phyloP scores from a whole-genome alignment of 2,329 filamentous ascomycete genomes.

The Alternaria sp. region DNA sequence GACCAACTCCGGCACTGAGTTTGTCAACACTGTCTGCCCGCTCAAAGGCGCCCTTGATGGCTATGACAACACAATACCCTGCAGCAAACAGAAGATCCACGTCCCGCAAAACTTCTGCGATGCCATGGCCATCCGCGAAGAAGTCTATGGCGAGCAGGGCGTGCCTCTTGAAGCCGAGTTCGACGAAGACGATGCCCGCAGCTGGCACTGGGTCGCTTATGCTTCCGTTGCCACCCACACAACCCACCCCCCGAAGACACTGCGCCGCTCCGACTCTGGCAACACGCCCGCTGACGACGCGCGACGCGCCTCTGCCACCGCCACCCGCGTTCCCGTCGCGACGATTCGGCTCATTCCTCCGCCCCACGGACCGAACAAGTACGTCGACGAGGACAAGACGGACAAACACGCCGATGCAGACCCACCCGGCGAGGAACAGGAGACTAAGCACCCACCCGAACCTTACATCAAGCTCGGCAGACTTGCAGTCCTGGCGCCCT shows the following conservation, averaged over 20 bases:
- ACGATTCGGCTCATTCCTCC: slow-evolving; percentile 84
- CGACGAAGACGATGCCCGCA: slow-evolving; percentile 80
- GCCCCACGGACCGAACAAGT: slow-evolving; percentile 74
- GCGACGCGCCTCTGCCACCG: slow-evolving; percentile 49
- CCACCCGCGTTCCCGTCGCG: slow-evolving; percentile 68
- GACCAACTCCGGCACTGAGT: slow-evolving; percentile 48
- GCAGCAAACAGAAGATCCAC: slow-evolving; percentile 42
- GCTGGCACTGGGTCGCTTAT: slow-evolving; percentile 91
- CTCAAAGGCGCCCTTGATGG: slow-evolving; percentile 45
- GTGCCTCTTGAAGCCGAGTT: slow-evolving; percentile 73
- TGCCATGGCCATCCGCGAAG: slow-evolving; percentile 65
- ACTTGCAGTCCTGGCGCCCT: slow-evolving; percentile 73
- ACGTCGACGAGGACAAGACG: slow-evolving; percentile 31
- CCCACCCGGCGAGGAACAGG: slow-evolving; percentile 26
- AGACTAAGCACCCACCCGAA: slow-evolving; percentile 68
- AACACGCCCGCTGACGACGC: slow-evolving; percentile 51
- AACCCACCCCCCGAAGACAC: slow-evolving; percentile 39
- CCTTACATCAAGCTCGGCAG: slow-evolving; percentile 85
- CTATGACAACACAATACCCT: slow-evolving; percentile 49
- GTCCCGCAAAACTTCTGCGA: slow-evolving; percentile 60
- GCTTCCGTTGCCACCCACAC: slow-evolving; percentile 64
- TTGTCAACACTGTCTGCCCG: slow-evolving; percentile 51
- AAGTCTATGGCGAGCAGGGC: slow-evolving; percentile 67
- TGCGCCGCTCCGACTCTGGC: slow-evolving; percentile 54
- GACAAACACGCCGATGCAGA: slow-evolving; percentile 46